phyloP scores from a whole-genome alignment of 2,329 filamentous ascomycete species.

The Mollisia scopiformis region DNA sequence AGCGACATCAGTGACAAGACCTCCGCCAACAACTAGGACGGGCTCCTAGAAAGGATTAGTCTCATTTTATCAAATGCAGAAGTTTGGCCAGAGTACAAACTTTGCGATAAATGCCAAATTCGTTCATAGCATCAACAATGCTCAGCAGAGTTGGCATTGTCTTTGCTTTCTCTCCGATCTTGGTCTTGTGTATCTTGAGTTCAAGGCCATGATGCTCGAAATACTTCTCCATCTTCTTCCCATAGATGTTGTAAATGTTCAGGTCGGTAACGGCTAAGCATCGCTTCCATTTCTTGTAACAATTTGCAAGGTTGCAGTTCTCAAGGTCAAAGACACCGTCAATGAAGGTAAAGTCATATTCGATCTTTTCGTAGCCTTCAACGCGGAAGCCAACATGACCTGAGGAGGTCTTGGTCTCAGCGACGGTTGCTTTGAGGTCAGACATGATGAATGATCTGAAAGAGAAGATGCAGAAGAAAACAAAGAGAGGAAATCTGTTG shows the following conservation, averaged over 20 bases:
- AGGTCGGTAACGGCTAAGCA: conserved; percentile 71
- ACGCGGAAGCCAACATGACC: conserved; percentile 63
- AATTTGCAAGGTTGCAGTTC: conserved; percentile 64
- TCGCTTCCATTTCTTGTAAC: conserved; percentile 67
- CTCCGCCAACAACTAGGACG: conserved; percentile 68
- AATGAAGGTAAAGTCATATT: conserved; percentile 75
- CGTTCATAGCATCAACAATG: conserved; percentile 75
- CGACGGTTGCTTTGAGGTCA: conserved; percentile 68
- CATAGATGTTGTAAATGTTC: conserved; percentile 72
- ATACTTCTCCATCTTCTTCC: conserved; percentile 66
- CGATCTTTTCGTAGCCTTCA: conserved; percentile 75
- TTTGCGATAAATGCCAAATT: conserved; percentile 72
- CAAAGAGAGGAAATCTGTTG: not conserved
- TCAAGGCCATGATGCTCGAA: conserved; percentile 66
- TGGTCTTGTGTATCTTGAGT: conserved; percentile 70
- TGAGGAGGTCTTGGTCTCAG: conserved; percentile 54
- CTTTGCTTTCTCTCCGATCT: conserved; percentile 77
- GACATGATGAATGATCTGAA: conserved; percentile 62
- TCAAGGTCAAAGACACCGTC: conserved; percentile 66
- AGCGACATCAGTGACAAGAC: conserved; percentile 73
- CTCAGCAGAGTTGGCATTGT: conserved; percentile 69
- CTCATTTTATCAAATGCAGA: not conserved
- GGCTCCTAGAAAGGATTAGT: conserved; percentile 52
- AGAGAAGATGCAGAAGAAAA: not conserved
- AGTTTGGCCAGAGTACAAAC: conserved; percentile 32